Evolutionary conservation across 1,139 yeast species (phyloP), one percentile per base, ranked within the genome.

Genomic region (Zygotorulaspora mrakii): DNA sequence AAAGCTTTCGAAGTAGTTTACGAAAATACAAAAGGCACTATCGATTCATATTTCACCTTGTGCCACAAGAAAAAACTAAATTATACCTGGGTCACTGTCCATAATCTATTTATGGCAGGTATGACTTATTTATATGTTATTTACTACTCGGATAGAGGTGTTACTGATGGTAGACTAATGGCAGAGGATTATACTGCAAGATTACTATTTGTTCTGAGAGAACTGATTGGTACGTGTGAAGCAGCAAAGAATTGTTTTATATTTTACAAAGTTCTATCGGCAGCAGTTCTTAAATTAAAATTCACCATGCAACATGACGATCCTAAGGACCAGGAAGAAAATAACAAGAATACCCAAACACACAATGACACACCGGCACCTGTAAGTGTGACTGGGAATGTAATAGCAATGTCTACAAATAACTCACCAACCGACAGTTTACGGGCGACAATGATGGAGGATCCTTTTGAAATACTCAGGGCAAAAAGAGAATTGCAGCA

Each of bases 51-150:
- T 59, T 67, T 73, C 33, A 75, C 73, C 37, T 65, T 87, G 31
- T 75, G 75, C 49, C 62, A 67, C 14, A 71, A 71, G 23, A 76
- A 76, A 50, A 70, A 76, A 33, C 73, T 87, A 46, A 87, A 87
- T 59, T 88, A 84, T 62, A 86, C 96, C 0, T 88, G 96, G 96
- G 91, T 89, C 1, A 94, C 94, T 0, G 91, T 87, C 1, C 94
- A 87, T 59, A 87, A 86, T 59, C 66, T 86, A 40, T 86, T 86
- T 57, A 82, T 84, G 82, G 91, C 95, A 0, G 95, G 95, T 1
- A 82, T 91, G 14, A 82, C 95, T 2, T 86, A 79, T 53, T 68
- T 87, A 31, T 87, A 83, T 57, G 74, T 89, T 1, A 69, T 86
- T 10, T 86, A 83, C 57, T 83, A 82, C 57, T 77, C 84, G 24